These are phyloP conservation scores for Yarrowia sp. DNA, from an alignment of 805 yeast species.

Conservation along the genomic window DNA sequence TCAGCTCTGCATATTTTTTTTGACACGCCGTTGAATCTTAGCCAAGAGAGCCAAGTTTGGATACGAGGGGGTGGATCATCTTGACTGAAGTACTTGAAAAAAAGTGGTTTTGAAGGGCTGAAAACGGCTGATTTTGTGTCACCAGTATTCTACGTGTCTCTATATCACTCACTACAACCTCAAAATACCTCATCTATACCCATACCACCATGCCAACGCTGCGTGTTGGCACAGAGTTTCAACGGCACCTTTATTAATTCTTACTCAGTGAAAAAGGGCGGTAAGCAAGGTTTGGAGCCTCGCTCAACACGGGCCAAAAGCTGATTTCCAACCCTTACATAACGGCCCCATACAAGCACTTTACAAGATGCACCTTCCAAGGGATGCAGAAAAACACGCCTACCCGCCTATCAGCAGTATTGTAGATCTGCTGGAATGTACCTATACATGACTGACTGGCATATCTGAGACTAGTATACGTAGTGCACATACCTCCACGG, in stretches of 20 bases:
- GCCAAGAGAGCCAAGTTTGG: neutral
- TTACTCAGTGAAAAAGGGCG: neutral
- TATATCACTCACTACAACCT: too few species aligned
- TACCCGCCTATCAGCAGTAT: neutral
- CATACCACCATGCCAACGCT: neutral
- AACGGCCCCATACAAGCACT: neutral
- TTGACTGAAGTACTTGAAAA: too few species aligned
- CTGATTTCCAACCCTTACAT: constrained; percentile 20
- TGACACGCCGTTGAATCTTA: neutral
- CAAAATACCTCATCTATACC: too few species aligned
- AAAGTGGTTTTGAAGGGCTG: too few species aligned
- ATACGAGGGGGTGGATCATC: neutral
- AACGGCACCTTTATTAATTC: constrained; percentile 12
- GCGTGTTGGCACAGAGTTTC: constrained; percentile 16
- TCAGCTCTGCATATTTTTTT: neutral
- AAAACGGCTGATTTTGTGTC: too few species aligned
- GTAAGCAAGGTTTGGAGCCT: neutral
- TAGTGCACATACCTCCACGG: too few species aligned
- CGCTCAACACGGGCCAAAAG: neutral
- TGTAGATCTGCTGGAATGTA: too few species aligned
- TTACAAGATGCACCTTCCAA: too few species aligned
- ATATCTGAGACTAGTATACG: too few species aligned
- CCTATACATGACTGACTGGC: too few species aligned
- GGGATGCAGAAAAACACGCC: neutral
- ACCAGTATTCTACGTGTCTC: too few species aligned